Conservation (phyloP, 805 yeast species). For the Kazachstania bromeliacearum region DNA sequence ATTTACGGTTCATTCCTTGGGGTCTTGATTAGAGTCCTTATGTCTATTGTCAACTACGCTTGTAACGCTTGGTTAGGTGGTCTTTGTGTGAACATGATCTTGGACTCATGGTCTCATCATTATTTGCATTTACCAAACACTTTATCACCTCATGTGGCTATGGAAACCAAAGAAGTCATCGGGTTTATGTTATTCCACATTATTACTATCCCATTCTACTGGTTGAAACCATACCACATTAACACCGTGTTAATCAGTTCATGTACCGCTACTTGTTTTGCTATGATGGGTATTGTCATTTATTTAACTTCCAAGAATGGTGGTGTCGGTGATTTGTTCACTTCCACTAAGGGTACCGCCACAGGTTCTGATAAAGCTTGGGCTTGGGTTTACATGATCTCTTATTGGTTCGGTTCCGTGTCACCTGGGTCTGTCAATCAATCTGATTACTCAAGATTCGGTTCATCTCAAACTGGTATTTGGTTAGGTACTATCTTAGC, state of each 20-base stretch:
- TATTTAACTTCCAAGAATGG: slow-evolving; percentile 28
- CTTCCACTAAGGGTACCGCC: slow-evolving; percentile 20
- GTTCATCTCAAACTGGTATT: slow-evolving; percentile 27
- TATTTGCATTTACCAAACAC: slow-evolving; percentile 31
- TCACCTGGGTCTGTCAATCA: slow-evolving; percentile 35
- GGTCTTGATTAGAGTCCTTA: slow-evolving; percentile 33
- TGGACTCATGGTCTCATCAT: slow-evolving; percentile 34
- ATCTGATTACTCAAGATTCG: slow-evolving; percentile 34
- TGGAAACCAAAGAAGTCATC: slow-evolving; percentile 31
- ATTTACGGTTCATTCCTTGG: slow-evolving; percentile 37
- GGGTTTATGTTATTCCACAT: slow-evolving; percentile 37
- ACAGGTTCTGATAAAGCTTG: slow-evolving; percentile 33
- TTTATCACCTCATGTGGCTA: slow-evolving; percentile 25
- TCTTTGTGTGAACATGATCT: slow-evolving; percentile 30
- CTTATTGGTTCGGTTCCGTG: slow-evolving; percentile 35
- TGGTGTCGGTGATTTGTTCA: slow-evolving; percentile 31
- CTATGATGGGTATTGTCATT: slow-evolving; percentile 35
- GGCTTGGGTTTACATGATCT: slow-evolving; percentile 36
- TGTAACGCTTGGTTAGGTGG: slow-evolving; percentile 40
- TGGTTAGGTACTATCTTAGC: slow-evolving; percentile 29
- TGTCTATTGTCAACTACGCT: slow-evolving; percentile 41
- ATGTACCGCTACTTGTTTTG: slow-evolving; percentile 31
- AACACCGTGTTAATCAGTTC: slow-evolving; percentile 31
- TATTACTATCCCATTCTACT: slow-evolving; percentile 33
- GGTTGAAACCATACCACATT: slow-evolving; percentile 37